phyloP scores from a whole-genome alignment of 164 flowering plant species.

The Brasenia schreberi region DNA sequence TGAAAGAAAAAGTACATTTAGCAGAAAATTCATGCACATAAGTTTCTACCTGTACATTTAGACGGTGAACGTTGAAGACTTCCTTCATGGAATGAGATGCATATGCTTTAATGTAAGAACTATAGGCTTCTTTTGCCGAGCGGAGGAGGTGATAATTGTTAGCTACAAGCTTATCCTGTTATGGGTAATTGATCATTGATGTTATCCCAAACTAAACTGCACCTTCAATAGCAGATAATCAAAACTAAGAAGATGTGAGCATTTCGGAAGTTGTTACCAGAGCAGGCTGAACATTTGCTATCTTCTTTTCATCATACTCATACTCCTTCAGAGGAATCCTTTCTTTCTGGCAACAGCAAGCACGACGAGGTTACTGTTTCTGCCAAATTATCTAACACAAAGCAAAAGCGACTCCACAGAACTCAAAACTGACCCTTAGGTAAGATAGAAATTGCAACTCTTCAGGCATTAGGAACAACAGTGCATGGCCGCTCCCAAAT shows the following conservation, averaged over 20 bases:
- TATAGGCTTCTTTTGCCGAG: conserved; percentile 90
- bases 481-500: conserved; percentile 79
- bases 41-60: conserved; percentile 63
- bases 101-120: conserved; percentile 73
- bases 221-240: neutral
- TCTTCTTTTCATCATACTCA: conserved; percentile 55
- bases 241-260: neutral
- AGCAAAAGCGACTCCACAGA: neutral
- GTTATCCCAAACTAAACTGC: neutral
- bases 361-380: neutral
- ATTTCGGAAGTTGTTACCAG: conserved; percentile 22
- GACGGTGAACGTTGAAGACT: conserved; percentile 77
- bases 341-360: conserved; percentile 38
- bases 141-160: conserved; percentile 58
- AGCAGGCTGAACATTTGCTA: conserved; percentile 68
- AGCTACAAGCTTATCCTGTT: conserved; percentile 70
- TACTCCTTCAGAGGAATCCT: conserved; percentile 80
- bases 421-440: conserved; percentile 44
- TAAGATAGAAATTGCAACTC: conserved; percentile 75
- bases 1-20: no score
- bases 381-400: neutral
- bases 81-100: conserved; percentile 93
- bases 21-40: neutral
- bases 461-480: conserved; percentile 81
- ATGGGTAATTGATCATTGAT: neutral